Conservation (phyloP, 148 eudicot species). For the Pharnaceum exiguum region DNA sequence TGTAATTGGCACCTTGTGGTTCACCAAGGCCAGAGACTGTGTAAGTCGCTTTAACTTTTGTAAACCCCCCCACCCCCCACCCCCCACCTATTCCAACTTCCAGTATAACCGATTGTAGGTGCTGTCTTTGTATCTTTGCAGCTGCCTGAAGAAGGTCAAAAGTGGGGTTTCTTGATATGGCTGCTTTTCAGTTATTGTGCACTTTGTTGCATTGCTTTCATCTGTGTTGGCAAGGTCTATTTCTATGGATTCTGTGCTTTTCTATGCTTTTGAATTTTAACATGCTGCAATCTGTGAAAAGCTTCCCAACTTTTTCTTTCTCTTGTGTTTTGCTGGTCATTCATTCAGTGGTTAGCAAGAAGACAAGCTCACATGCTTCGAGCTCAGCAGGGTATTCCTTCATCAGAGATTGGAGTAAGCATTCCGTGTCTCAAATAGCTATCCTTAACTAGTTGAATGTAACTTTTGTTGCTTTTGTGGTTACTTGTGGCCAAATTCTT, state of each 20-base stretch:
- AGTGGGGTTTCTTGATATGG: conserved; percentile 97
- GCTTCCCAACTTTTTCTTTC: not conserved
- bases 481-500: not conserved
- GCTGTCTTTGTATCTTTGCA: conserved; percentile 32
- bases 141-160: conserved; percentile 96
- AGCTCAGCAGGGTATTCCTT: conserved; percentile 87
- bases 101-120: not conserved
- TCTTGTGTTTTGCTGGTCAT: not conserved
- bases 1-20: conserved; percentile 84
- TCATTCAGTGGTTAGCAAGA: conserved; percentile 66
- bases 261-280: not conserved
- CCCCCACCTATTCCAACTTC: too few species aligned
- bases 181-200: conserved; percentile 93
- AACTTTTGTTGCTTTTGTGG: not conserved
- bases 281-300: not conserved
- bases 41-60: conserved; percentile 38
- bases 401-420: conserved; percentile 87
- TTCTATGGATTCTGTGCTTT: not conserved
- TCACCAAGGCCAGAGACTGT: conserved; percentile 62
- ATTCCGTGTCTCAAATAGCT: conserved; percentile 1
- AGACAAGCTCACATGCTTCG: conserved; percentile 78
- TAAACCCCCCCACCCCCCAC: not conserved
- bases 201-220: conserved; percentile 76
- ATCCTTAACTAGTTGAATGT: not conserved
- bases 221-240: conserved; percentile 71